A percentile compares a stretch with the other conserved stretches of the same genome.
Evolutionary conservation across 495 filamentous ascomycete species (phyloP).

Genomic region (Xylaria scruposa): DNA sequence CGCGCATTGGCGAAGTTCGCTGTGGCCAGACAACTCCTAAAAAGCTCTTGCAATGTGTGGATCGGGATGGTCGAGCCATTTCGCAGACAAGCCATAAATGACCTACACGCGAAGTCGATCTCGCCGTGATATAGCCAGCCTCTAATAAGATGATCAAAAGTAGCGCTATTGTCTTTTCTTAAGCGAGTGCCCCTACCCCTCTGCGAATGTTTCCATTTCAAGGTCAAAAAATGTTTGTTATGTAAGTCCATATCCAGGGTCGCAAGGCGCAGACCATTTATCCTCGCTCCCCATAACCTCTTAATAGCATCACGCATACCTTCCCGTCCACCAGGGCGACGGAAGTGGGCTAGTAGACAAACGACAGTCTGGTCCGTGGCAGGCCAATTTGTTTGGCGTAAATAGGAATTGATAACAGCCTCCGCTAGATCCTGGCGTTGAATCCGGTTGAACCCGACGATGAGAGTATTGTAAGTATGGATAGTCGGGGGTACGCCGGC

Average conservation of each 20-base stretch:
- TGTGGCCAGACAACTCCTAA: conserved; percentile 39
- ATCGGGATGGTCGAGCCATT: conserved; percentile 32
- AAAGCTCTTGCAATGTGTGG: conserved; percentile 41
- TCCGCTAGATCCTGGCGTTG: conserved; percentile 58
- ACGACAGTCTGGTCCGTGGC: conserved; percentile 62
- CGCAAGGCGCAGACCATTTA: conserved; percentile 29
- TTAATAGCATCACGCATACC: conserved; percentile 50
- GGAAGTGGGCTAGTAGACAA: conserved; percentile 63
- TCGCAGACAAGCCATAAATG: conserved; percentile 44
- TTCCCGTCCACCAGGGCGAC: conserved; percentile 42
- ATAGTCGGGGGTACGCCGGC: conserved; percentile 63
- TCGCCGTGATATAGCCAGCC: conserved; percentile 47
- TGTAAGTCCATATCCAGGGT: conserved; percentile 21
- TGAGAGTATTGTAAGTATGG: conserved; percentile 70
- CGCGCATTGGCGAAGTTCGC: conserved; percentile 39
- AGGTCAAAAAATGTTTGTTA: background rate
- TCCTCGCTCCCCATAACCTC: conserved; percentile 47
- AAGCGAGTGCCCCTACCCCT: conserved; percentile 3
- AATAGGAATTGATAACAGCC: conserved; percentile 58
- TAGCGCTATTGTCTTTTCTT: conserved; percentile 29
- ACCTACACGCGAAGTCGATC: conserved; percentile 41
- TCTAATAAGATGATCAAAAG: conserved; percentile 46
- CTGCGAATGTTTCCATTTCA: background rate
- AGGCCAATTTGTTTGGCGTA: conserved; percentile 54
- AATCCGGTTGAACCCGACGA: conserved; percentile 62